phyloP scores from a whole-genome alignment of 139 green algal genomes.

The Coelastrella sp. region DNA sequence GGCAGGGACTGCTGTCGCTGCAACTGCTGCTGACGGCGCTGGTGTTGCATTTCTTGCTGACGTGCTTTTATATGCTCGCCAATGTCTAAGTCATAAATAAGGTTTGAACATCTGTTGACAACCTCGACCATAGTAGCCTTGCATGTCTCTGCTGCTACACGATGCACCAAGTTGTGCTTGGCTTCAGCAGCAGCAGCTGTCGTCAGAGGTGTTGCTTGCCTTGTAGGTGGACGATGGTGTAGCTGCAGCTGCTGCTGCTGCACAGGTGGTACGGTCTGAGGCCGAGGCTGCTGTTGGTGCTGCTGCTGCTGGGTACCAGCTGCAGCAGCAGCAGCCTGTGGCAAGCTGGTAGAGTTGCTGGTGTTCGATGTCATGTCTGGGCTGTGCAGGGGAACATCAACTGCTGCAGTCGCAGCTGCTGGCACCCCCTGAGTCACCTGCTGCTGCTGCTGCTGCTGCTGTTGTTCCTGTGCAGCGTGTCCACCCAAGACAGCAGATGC shows the following conservation, averaged over 20 bases:
- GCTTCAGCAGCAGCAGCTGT: neutral
- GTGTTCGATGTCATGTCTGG: conserved; percentile 19
- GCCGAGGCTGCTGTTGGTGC: neutral
- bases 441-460: neutral
- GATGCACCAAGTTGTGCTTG: neutral
- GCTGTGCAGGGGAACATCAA: neutral
- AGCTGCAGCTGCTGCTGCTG: neutral
- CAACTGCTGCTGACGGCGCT: neutral
- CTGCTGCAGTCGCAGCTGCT: neutral
- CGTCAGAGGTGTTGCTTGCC: neutral
- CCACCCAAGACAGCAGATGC: no score
- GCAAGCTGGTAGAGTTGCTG: neutral
- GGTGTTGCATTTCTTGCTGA: neutral
- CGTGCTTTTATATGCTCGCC: neutral
- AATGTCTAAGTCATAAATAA: neutral
- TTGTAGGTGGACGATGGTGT: no score
- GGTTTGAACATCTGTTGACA: neutral
- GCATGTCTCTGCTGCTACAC: neutral
- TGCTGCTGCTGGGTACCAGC: neutral
- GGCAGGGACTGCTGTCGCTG: neutral
- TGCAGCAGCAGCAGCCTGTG: neutral
- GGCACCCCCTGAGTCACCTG: neutral
- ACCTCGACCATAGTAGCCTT: neutral
- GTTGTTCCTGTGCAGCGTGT: neutral
- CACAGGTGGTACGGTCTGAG: neutral